Conservation (phyloP, 805 yeast species). For the Kluyveromyces lactis region DNA sequence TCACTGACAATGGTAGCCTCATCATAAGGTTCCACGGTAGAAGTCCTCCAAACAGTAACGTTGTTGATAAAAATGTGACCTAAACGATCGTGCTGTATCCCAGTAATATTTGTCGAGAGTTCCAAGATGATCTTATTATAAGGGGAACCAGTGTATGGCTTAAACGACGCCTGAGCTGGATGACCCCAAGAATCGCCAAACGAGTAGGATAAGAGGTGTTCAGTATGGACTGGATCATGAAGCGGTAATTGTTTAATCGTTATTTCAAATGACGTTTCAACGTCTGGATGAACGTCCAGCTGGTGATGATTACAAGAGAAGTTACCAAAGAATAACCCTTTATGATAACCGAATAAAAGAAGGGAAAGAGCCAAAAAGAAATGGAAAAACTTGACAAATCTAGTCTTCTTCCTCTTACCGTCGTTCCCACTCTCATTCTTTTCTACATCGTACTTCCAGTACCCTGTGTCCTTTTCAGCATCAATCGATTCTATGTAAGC, state of each 20-base stretch:
- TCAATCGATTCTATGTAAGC: no score
- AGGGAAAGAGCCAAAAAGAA: no score
- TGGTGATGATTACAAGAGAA: no score
- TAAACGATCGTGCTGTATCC: conserved; percentile 58
- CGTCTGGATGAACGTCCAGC: background rate
- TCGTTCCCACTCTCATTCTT: background rate
- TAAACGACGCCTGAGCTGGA: conserved; percentile 37
- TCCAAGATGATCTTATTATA: conserved; percentile 49
- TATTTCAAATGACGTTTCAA: conserved; percentile 9
- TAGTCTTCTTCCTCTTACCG: background rate
- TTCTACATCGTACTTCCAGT: background rate
- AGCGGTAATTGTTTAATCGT: conserved; percentile 8
- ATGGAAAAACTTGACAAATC: no score
- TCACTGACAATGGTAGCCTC: conserved; percentile 41
- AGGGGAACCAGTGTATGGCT: conserved; percentile 37
- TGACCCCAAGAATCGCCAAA: conserved; percentile 57
- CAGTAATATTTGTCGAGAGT: conserved; percentile 44
- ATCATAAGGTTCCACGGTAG: conserved; percentile 69
- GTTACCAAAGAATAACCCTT: no score
- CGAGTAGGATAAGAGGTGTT: conserved; percentile 35
- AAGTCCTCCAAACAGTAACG: conserved; percentile 71
- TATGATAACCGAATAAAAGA: no score
- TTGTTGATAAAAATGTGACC: conserved; percentile 57
- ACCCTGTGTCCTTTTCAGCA: background rate
- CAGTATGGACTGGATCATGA: conserved; percentile 32